phyloP scores from a whole-genome alignment of 768 basidiomycete genomes.

The Amanita polypyramis region DNA sequence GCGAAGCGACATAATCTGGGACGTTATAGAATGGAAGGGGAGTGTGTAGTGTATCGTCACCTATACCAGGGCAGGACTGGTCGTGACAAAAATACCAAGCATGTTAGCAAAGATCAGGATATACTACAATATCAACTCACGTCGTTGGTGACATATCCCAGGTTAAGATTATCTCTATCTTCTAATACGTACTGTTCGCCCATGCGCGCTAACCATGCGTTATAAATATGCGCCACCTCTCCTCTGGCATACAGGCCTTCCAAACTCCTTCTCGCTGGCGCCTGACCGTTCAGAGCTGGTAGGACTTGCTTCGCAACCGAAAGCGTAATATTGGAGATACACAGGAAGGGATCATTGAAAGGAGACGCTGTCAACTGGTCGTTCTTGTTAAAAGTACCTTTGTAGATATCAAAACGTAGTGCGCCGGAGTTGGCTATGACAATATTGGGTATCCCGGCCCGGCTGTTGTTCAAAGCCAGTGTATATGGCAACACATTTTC shows the following conservation, averaged over 20 bases:
- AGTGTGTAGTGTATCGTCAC: constrained; percentile 61
- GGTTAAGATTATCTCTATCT: constrained; percentile 40
- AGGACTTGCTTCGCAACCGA: constrained; percentile 43
- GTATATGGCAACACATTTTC: constrained; percentile 41
- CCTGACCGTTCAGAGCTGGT: constrained; percentile 37
- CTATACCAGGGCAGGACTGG: constrained; percentile 61
- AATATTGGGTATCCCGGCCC: constrained; percentile 47
- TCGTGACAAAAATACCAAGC: not conserved
- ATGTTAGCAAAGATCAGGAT: not conserved
- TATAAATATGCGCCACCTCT: constrained; percentile 39
- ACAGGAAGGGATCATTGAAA: constrained; percentile 55
- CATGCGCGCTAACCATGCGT: constrained; percentile 53
- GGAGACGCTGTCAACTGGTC: constrained; percentile 72
- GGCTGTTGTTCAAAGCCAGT: constrained; percentile 52
- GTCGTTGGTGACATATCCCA: constrained; percentile 70
- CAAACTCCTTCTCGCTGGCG: constrained; percentile 13
- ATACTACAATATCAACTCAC: constrained; percentile 23
- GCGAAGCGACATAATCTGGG: constrained; percentile 52
- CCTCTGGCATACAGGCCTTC: constrained; percentile 36
- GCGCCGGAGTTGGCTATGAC: constrained; percentile 57
- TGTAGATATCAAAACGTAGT: constrained; percentile 56
- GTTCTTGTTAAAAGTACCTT: constrained; percentile 68
- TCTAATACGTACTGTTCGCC: constrained; percentile 25
- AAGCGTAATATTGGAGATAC: constrained; percentile 43
- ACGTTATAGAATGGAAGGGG: constrained; percentile 44